Conservation (phyloP, 257 asterid genomes). For the Solanum etuberosum region DNA sequence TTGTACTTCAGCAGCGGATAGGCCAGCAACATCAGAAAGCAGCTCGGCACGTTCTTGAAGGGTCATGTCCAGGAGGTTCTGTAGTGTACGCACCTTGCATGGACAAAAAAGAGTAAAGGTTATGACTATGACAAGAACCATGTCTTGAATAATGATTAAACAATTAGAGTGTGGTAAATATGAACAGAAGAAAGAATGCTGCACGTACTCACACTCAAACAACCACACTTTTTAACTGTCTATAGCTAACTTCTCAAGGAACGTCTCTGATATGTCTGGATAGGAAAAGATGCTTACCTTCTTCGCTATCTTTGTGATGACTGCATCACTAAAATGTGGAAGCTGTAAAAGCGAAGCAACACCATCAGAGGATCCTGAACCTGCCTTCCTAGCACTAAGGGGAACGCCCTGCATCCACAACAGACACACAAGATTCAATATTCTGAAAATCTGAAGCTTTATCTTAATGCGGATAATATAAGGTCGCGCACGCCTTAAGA, state of each 20-base stretch:
- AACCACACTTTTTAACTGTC: neutral
- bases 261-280: neutral
- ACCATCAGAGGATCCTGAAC: conserved; percentile 55
- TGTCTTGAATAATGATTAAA: neutral
- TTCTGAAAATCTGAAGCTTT: conserved; percentile 1
- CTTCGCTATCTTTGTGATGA: conserved; percentile 45
- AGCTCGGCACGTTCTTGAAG: conserved; percentile 48
- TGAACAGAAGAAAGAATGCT: neutral
- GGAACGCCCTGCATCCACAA: conserved; percentile 65
- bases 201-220: neutral
- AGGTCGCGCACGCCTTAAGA: neutral
- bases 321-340: conserved; percentile 74
- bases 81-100: conserved; percentile 51
- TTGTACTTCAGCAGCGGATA: conserved; percentile 41
- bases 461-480: neutral
- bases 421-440: neutral
- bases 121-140: neutral
- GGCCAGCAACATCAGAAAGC: conserved; percentile 47
- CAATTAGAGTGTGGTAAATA: neutral
- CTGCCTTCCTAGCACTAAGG: conserved; percentile 74
- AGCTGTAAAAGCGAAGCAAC: conserved; percentile 83
- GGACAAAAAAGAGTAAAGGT: neutral
- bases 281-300: conserved; percentile 37
- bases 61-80: conserved; percentile 48
- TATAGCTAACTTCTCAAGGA: neutral